Evolutionary conservation across 805 yeast species (phyloP), one percentile per base, ranked within the genome.

Genomic region (Ascoidea rubescens): DNA sequence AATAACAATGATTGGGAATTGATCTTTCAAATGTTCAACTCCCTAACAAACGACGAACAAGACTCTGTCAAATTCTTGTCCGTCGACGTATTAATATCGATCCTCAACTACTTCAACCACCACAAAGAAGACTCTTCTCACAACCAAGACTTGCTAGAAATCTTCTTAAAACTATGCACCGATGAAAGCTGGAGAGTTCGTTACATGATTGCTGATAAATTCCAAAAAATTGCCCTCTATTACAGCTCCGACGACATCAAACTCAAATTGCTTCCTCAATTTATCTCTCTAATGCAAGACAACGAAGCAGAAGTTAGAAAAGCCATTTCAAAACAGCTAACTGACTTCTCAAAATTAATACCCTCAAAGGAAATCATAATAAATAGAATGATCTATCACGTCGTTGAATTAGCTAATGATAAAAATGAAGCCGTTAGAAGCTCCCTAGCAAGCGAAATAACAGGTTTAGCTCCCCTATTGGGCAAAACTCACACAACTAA

Each of bases 151-250:
- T 71, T 85, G 53, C 72, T 85, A 55, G 71, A 74, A 50, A 77
- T 82, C 57, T 75, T 95, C 2, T 74, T 84, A 57, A 79, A 79
- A 57, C 74, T 93, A 58, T 82, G 87, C 54, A 78, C 75, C 57
- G 99, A 93, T 70, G 88, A 87, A 67, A 84, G 95, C 62, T 93
- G 99, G 99, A 82, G 99, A 67, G 98, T 93, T 53, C 82, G 99
- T 62, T 93, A 91, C 69, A 89, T 93, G 82, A 95, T 96, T 42
- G 96, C 97, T n/a, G 97, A 91, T 65, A 77, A 89, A 60, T 90
- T 89, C 63, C 87, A 82, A 59, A 71, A 73, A 56, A 76, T 93
- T 55, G 87, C 95, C 1, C 59, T 69, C 16, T 80, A 79, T 57
- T 82, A 90, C 62, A 72, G 73, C 58, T 73, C 78, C 50, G 78